phyloP scores from a whole-genome alignment of 1,284 basidiomycete species.

The Pseudozyma tsukubaensis region DNA sequence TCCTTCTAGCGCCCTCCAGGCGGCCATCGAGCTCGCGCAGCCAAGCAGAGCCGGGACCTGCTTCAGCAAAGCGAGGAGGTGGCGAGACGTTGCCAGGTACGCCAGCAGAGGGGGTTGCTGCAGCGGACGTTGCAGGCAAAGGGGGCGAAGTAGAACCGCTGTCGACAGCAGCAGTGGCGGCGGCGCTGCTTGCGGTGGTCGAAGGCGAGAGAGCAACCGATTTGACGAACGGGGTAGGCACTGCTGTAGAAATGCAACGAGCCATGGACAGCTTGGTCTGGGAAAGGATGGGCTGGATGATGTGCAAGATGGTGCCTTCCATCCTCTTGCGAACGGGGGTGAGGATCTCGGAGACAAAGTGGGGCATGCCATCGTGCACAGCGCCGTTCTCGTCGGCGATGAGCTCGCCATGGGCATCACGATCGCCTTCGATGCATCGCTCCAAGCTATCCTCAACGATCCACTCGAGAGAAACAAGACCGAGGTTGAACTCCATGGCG shows the following conservation, averaged over 20 bases:
- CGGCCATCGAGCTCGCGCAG: conserved; percentile 62
- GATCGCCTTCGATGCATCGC: conserved; percentile 63
- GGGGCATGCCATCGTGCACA: conserved; percentile 58
- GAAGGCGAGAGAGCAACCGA: conserved; percentile 41
- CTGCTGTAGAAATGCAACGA: conserved; percentile 53
- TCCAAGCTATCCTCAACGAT: conserved; percentile 67
- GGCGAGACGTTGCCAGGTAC: conserved; percentile 39
- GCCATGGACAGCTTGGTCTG: conserved; percentile 56
- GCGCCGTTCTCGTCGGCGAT: conserved; percentile 54
- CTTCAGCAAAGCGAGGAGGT: conserved; percentile 28
- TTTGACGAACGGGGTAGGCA: conserved; percentile 55
- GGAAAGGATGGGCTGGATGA: conserved; percentile 64
- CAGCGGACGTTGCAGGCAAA: conserved; percentile 2
- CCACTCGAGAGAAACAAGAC: conserved; percentile 64
- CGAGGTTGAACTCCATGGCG: conserved; percentile 66
- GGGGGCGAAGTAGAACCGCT: conserved; percentile 26
- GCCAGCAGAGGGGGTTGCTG: conserved; percentile 3
- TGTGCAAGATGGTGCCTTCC: conserved; percentile 66
- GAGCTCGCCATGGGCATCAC: conserved; percentile 48
- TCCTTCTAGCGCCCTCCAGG: conserved; percentile 58
- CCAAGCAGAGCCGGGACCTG: conserved; percentile 53
- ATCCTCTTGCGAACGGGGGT: conserved; percentile 66
- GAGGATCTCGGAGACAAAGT: conserved; percentile 66
- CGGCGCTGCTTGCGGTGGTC: conserved; percentile 27
- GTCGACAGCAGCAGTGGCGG: conserved; percentile 4